phyloP scores from a whole-genome alignment of 2,329 filamentous ascomycete species.

The Calonectria henricotiae region DNA sequence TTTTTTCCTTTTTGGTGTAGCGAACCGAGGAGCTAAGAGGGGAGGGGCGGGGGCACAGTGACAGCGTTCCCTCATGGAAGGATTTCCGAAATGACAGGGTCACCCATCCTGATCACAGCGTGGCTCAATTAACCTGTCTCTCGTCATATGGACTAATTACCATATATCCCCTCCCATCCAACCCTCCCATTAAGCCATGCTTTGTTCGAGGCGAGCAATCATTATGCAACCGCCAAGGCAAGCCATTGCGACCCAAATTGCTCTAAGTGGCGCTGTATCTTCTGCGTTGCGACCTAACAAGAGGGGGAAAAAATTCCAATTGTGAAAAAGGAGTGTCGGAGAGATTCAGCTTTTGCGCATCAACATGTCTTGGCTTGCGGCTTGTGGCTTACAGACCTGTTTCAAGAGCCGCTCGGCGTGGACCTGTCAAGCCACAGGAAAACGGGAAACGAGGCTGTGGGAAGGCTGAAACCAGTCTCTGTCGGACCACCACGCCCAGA shows the following conservation, averaged over 20 bases:
- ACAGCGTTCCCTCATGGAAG: constrained; percentile 1
- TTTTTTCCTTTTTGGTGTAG: neutral
- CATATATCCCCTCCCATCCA: neutral
- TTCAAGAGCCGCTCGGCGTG: constrained; percentile 28
- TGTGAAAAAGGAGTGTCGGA: neutral
- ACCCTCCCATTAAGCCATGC: neutral
- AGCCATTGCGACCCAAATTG: constrained; percentile 10
- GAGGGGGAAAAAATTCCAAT: neutral
- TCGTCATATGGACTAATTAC: constrained; percentile 13
- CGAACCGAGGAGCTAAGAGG: constrained; percentile 9
- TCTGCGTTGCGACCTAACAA: neutral
- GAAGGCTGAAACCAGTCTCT: constrained; percentile 7
- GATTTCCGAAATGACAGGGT: constrained; percentile 50
- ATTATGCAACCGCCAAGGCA: constrained; percentile 25
- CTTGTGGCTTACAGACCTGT: constrained; percentile 14
- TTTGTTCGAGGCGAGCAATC: constrained; percentile 17
- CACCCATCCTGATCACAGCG: constrained; percentile 45
- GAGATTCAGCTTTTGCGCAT: constrained; percentile 5
- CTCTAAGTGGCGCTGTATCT: neutral
- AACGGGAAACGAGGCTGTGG: neutral
- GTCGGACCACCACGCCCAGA: neutral
- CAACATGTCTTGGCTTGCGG: constrained; percentile 10
- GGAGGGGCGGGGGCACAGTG: constrained; percentile 35
- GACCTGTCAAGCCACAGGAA: constrained; percentile 26
- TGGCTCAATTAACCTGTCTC: constrained; percentile 33